Evolutionary conservation across 176 grass and related monocot genomes (phyloP).

Genomic region (Aegilops bicornis): DNA sequence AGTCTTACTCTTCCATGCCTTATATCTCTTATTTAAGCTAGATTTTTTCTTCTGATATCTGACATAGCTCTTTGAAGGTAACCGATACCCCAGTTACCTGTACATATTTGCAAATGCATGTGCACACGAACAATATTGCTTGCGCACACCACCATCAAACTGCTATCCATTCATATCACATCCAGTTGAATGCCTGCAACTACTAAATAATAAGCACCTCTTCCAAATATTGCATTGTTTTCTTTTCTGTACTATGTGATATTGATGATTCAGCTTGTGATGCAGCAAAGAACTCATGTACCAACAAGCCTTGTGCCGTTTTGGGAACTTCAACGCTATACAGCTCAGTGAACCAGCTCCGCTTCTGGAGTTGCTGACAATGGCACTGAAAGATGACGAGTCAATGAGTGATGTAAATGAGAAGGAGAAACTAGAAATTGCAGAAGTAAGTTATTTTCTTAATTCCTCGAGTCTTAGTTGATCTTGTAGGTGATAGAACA

Average conservation of each 20-base stretch:
- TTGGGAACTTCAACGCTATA: slow-evolving; percentile 92
- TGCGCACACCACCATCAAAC: background rate
- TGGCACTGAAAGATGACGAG: slow-evolving; percentile 81
- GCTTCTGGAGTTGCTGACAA: slow-evolving; percentile 66
- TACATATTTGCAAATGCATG: background rate
- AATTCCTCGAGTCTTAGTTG: background rate
- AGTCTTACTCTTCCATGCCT: background rate
- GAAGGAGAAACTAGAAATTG: slow-evolving; percentile 75
- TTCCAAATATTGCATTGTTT: slow-evolving; percentile 25
- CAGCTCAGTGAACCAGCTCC: slow-evolving; percentile 89
- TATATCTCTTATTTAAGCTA: background rate
- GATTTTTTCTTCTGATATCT: background rate
- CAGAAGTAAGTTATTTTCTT: slow-evolving; percentile 57
- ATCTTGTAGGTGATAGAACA: background rate
- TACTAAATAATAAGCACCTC: background rate
- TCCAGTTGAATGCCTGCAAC: too few relatives aligned
- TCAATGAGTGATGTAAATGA: slow-evolving; percentile 50
- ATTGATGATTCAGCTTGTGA: slow-evolving; percentile 13
- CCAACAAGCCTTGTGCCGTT: slow-evolving; percentile 78
- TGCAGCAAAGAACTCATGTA: slow-evolving; percentile 93
- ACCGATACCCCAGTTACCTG: background rate
- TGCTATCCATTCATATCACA: background rate
- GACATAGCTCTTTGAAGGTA: background rate
- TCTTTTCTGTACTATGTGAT: slow-evolving; percentile 5
- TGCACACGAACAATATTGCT: background rate